A percentile compares a stretch with the other conserved stretches of the same genome.
phyloP scores from a whole-genome alignment of 2,329 filamentous ascomycete species.

The Hyphodiscus sp. region DNA sequence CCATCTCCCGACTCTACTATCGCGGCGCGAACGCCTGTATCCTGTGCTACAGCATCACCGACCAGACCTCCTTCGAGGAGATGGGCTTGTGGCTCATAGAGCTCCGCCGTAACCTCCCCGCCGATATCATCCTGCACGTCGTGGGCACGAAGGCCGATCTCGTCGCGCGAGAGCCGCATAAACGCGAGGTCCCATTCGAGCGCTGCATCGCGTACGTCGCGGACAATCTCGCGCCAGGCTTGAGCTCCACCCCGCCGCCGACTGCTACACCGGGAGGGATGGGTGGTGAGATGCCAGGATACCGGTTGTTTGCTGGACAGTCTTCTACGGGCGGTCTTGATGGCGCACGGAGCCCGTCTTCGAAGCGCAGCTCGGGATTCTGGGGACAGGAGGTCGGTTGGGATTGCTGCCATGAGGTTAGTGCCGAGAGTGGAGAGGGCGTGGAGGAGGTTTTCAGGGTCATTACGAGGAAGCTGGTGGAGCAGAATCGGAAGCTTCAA shows the following conservation, averaged over 20 bases:
- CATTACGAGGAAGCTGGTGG: constrained; percentile 75
- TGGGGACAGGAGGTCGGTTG: constrained; percentile 93
- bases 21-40: constrained; percentile 91
- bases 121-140: constrained; percentile 78
- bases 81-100: constrained; percentile 91
- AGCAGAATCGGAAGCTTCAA: constrained; percentile 57
- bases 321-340: constrained; percentile 24
- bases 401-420: constrained; percentile 97
- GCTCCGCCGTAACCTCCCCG: constrained; percentile 67
- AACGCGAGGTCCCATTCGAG: constrained; percentile 85
- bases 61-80: constrained; percentile 76
- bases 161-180: constrained; percentile 72
- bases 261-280: constrained; percentile 43
- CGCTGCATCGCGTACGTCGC: constrained; percentile 93
- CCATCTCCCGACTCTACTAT: constrained; percentile 93
- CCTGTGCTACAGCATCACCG: constrained; percentile 90
- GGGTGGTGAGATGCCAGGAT: constrained; percentile 1
- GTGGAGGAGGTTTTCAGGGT: constrained; percentile 96
- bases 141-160: constrained; percentile 93
- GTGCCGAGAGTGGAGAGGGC: constrained; percentile 86
- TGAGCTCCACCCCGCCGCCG: constrained; percentile 60
- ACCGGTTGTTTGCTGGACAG: constrained; percentile 2
- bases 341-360: constrained; percentile 54
- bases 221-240: constrained; percentile 74
- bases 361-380: constrained; percentile 65